phyloP scores from a whole-genome alignment of 2,329 filamentous ascomycete genomes.

The Cercospora sp. region DNA sequence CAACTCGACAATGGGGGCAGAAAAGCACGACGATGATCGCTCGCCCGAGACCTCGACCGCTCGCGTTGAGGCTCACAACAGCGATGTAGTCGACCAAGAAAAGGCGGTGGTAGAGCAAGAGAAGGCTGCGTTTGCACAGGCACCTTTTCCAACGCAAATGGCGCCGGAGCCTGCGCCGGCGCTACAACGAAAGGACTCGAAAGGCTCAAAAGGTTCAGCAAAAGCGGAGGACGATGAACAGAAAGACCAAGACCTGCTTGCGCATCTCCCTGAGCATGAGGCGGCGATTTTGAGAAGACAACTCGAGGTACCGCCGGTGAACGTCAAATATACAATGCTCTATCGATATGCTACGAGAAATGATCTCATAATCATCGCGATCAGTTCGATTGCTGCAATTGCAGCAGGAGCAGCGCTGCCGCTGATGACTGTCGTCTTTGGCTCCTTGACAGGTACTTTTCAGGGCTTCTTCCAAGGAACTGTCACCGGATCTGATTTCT shows the following conservation, averaged over 20 bases:
- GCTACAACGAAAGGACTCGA: conserved; percentile 32
- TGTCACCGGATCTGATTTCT: conserved; percentile 58
- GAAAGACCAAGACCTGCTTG: conserved; percentile 38
- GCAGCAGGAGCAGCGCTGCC: conserved; percentile 41
- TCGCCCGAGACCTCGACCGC: conserved; percentile 18
- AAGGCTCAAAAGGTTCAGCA: conserved; percentile 26
- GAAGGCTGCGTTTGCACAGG: conserved; percentile 35
- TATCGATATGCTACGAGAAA: conserved; percentile 49
- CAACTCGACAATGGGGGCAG: background rate
- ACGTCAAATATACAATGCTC: conserved; percentile 45
- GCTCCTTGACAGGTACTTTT: conserved; percentile 72
- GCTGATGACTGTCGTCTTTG: conserved; percentile 63
- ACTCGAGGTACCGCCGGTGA: conserved; percentile 45
- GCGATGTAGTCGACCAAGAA: conserved; percentile 34
- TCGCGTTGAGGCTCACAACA: conserved; percentile 23
- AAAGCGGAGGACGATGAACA: conserved; percentile 29
- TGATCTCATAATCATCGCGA: conserved; percentile 44
- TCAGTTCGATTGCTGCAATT: conserved; percentile 42
- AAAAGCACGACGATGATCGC: conserved; percentile 1
- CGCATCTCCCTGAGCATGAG: conserved; percentile 44
- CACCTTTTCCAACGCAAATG: conserved; percentile 34
- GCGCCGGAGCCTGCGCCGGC: conserved; percentile 34
- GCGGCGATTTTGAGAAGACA: conserved; percentile 42
- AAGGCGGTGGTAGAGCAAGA: conserved; percentile 36
- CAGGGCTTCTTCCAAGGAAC: conserved; percentile 57